These are phyloP conservation scores for Adansonia grandidieri DNA, from an alignment of 441 rosid genomes.

Conservation along the genomic window DNA sequence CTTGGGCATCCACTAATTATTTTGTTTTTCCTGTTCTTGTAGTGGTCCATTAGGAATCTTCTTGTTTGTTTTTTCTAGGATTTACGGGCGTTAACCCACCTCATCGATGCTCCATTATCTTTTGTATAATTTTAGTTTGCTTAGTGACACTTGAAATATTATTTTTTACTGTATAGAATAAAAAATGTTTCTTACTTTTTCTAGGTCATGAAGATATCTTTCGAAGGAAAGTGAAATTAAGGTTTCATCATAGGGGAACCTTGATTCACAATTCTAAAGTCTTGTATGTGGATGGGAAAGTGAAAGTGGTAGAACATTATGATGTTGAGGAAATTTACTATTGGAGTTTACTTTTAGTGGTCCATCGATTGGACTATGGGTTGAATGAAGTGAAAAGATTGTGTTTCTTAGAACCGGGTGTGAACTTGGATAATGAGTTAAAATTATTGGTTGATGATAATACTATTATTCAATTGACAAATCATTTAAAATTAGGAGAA, in stretches of 20 bases:
- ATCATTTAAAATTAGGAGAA: background rate
- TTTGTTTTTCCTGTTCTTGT: too few species aligned
- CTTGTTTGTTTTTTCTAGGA: too few species aligned
- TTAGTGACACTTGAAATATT: too few species aligned
- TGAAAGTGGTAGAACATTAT: background rate
- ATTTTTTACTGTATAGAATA: too few species aligned
- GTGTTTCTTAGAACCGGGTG: background rate
- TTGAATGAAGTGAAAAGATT: background rate
- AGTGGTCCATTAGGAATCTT: too few species aligned
- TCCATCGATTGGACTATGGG: background rate
- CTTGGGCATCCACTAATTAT: too few species aligned
- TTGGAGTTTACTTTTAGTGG: background rate
- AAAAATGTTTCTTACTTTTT: too few species aligned
- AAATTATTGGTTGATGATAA: background rate
- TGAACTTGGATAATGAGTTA: background rate
- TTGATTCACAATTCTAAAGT: background rate
- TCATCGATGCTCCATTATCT: too few species aligned
- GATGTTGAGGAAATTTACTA: background rate
- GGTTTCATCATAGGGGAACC: background rate
- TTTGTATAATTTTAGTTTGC: too few species aligned
- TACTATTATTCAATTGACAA: too few species aligned
- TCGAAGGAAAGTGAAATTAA: background rate
- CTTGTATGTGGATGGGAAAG: background rate
- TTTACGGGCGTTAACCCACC: too few species aligned
- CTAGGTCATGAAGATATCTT: too few species aligned